These are phyloP conservation scores for Rhipidocladum racemiflorum DNA, from an alignment of 176 grass and related monocot genomes.

Conservation along the genomic window DNA sequence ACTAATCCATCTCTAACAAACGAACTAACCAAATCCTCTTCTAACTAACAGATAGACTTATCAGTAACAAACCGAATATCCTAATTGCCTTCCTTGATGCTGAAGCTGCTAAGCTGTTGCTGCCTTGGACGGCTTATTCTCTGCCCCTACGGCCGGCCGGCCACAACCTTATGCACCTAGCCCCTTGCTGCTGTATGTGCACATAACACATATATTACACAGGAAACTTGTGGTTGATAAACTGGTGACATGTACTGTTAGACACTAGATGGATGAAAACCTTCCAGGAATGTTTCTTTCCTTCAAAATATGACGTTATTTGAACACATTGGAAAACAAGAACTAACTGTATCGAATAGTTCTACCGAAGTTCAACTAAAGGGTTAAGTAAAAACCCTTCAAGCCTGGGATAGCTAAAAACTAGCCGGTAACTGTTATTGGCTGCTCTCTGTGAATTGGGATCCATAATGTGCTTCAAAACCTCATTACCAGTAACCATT, in stretches of 20 bases:
- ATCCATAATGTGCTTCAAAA: neutral
- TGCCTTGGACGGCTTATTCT: neutral
- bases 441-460: neutral
- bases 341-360: neutral
- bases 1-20: no score
- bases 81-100: neutral
- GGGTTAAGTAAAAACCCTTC: neutral
- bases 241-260: conserved; percentile 10
- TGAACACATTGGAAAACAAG: neutral
- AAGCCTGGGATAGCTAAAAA: neutral
- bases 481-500: neutral
- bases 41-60: neutral
- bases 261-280: neutral
- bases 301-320: neutral
- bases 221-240: conserved; percentile 1
- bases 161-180: neutral
- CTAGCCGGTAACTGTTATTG: neutral
- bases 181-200: neutral
- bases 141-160: neutral
- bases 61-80: neutral
- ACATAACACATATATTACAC: neutral
- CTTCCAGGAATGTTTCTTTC: neutral
- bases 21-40: no score
- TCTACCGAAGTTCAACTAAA: neutral
- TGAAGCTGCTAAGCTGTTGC: neutral